Conservation (phyloP, 2,329 filamentous ascomycete species). For the Fusarium mexicanum region DNA sequence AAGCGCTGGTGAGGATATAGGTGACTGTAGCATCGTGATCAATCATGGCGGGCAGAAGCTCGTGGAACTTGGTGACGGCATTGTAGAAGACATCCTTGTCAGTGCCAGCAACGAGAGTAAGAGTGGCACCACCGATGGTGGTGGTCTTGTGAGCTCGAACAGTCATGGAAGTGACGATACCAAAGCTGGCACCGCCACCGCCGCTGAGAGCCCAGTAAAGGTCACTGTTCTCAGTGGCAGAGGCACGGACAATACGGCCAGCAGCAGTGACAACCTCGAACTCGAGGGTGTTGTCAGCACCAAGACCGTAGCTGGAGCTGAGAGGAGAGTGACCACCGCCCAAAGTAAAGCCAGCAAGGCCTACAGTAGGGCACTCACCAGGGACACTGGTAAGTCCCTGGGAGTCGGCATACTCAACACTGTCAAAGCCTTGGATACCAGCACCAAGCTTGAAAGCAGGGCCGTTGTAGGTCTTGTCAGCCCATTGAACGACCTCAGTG, state of each 20-base stretch:
- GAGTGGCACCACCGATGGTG: neutral
- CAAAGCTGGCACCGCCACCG: constrained; percentile 69
- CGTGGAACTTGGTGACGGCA: neutral
- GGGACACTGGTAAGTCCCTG: neutral
- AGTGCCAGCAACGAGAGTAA: neutral
- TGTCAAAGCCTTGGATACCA: constrained; percentile 61
- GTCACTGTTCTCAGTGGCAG: constrained; percentile 58
- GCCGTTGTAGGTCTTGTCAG: neutral
- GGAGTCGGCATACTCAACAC: constrained; percentile 39
- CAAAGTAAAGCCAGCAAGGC: constrained; percentile 67
- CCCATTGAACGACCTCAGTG: constrained; percentile 49
- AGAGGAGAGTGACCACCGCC: constrained; percentile 67
- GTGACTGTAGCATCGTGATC: constrained; percentile 60
- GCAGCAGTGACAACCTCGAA: constrained; percentile 63
- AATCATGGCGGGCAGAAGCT: constrained; percentile 55
- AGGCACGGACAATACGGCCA: constrained; percentile 59
- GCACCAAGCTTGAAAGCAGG: constrained; percentile 53
- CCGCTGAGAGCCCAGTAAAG: constrained; percentile 71
- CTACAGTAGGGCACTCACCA: constrained; percentile 65
- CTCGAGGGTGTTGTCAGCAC: constrained; percentile 66
- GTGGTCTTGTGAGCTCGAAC: constrained; percentile 54
- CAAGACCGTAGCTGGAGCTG: constrained; percentile 63
- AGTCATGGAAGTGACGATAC: constrained; percentile 64
- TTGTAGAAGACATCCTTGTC: constrained; percentile 1
- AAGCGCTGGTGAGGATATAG: constrained; percentile 58